phyloP scores from a whole-genome alignment of 139 green algal genomes.

The Chlorella sp. region DNA sequence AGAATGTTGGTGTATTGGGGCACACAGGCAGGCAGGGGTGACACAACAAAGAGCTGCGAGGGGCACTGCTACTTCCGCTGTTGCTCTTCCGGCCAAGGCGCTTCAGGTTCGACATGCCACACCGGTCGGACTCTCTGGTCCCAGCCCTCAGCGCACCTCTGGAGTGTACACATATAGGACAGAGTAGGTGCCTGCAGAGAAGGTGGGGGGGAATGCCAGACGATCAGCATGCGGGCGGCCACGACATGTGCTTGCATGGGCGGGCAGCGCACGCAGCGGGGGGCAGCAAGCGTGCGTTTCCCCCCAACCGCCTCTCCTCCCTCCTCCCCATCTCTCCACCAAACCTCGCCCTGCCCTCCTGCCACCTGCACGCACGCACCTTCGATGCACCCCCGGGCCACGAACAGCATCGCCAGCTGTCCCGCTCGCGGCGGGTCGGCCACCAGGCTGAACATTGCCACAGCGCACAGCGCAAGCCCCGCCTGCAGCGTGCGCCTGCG shows the following conservation, averaged over 20 bases:
- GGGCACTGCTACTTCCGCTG: no score
- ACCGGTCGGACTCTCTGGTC: neutral
- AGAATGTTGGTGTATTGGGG: neutral
- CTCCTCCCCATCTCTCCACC: no score
- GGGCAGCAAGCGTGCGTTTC: neutral
- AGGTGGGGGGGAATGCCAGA: neutral
- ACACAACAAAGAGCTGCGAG: neutral
- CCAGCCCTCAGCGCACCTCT: constrained; percentile 48
- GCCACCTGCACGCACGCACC: constrained; percentile 75
- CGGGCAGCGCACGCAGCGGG: neutral
- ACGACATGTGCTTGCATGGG: neutral
- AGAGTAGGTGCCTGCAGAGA: neutral
- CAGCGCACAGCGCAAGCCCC: constrained; percentile 21
- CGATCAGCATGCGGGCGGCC: neutral
- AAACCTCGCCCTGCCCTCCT: no score
- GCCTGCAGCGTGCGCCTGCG: constrained; percentile 28
- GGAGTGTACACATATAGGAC: constrained; percentile 79
- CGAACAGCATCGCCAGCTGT: constrained; percentile 66
- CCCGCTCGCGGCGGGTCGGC: neutral
- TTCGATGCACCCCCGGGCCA: constrained; percentile 63
- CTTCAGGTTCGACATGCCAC: no score
- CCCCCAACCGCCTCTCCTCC: neutral
- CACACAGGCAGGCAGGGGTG: neutral
- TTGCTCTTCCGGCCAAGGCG: no score
- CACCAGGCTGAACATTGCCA: constrained; percentile 13